Evolutionary conservation across 768 basidiomycete genomes (phyloP).

Genomic region (Trametes coccinea): DNA sequence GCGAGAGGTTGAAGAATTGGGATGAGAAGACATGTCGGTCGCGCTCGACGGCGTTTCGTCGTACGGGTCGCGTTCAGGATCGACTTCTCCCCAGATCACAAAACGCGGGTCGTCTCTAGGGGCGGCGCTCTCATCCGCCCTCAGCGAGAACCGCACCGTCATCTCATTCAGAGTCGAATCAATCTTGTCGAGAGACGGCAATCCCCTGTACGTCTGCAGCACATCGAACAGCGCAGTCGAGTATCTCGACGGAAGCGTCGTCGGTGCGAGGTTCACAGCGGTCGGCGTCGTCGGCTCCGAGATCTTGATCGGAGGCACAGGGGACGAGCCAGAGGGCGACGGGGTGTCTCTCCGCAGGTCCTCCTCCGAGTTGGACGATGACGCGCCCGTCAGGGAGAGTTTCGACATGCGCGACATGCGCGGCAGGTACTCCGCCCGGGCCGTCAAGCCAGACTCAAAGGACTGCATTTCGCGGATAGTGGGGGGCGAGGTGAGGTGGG

Average conservation of each 20-base stretch:
- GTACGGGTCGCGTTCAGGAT: slow-evolving; percentile 28
- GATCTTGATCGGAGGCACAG: slow-evolving; percentile 16
- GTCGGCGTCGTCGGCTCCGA: slow-evolving; percentile 29
- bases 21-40: slow-evolving; percentile 19
- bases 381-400: slow-evolving; percentile 13
- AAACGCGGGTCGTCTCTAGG: slow-evolving; percentile 89
- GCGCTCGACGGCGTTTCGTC: slow-evolving; percentile 14
- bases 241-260: slow-evolving; percentile 59
- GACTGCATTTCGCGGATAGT: slow-evolving; percentile 83
- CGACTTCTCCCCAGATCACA: slow-evolving; percentile 81
- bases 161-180: slow-evolving; percentile 55
- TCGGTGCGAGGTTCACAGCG: slow-evolving; percentile 44
- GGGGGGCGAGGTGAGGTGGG: slow-evolving; percentile 39
- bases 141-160: slow-evolving; percentile 69
- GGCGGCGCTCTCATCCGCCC: slow-evolving; percentile 63
- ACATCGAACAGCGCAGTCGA: slow-evolving; percentile 80
- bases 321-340: slow-evolving; percentile 11
- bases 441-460: slow-evolving; percentile 81
- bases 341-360: slow-evolving; percentile 9
- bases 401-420: slow-evolving; percentile 22
- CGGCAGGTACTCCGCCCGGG: slow-evolving; percentile 48
- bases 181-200: slow-evolving; percentile 71
- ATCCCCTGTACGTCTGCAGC: slow-evolving; percentile 74
- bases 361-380: slow-evolving; percentile 16
- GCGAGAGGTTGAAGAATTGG: slow-evolving; percentile 19